phyloP scores from a whole-genome alignment of 2,329 filamentous ascomycete species.

The Rhynchosporium graminicola region DNA sequence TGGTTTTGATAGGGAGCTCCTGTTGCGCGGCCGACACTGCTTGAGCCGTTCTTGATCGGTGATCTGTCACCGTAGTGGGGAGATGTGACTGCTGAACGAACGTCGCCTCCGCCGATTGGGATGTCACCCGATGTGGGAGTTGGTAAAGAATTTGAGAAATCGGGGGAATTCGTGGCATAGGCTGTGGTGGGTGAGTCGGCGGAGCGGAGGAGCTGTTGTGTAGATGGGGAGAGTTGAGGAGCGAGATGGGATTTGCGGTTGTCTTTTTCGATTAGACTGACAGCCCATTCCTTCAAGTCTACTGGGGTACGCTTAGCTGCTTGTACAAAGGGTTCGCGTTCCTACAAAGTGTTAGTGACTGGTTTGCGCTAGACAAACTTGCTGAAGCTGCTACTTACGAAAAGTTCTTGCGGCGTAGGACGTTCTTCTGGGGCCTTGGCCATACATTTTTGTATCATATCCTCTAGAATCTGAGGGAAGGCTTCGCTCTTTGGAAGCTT shows the following conservation, averaged over 20 bases:
- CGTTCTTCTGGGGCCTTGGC: conserved; percentile 85
- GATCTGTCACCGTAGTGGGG: conserved; percentile 41
- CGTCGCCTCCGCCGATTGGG: conserved; percentile 60
- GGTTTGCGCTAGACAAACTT: neutral
- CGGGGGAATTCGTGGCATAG: conserved; percentile 44
- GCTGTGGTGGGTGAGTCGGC: conserved; percentile 56
- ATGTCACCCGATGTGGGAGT: conserved; percentile 75
- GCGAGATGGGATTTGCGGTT: conserved; percentile 94
- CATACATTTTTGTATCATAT: conserved; percentile 96
- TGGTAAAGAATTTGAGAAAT: conserved; percentile 46
- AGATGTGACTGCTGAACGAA: conserved; percentile 48
- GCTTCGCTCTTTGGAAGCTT: conserved; percentile 95
- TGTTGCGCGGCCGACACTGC: conserved; percentile 49
- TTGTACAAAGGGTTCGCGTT: conserved; percentile 91
- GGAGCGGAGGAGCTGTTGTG: conserved; percentile 71
- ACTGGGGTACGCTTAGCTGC: conserved; percentile 96
- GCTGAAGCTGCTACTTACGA: conserved; percentile 58
- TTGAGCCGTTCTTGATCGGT: conserved; percentile 44
- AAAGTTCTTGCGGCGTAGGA: conserved; percentile 90
- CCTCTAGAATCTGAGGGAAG: conserved; percentile 90
- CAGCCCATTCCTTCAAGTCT: conserved; percentile 89
- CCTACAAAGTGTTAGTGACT: conserved; percentile 52
- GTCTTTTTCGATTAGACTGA: conserved; percentile 89
- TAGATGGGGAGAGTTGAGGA: conserved; percentile 75
- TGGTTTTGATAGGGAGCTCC: conserved; percentile 42